Conservation (phyloP, 495 filamentous ascomycete genomes). For the Penicillium parvum region DNA sequence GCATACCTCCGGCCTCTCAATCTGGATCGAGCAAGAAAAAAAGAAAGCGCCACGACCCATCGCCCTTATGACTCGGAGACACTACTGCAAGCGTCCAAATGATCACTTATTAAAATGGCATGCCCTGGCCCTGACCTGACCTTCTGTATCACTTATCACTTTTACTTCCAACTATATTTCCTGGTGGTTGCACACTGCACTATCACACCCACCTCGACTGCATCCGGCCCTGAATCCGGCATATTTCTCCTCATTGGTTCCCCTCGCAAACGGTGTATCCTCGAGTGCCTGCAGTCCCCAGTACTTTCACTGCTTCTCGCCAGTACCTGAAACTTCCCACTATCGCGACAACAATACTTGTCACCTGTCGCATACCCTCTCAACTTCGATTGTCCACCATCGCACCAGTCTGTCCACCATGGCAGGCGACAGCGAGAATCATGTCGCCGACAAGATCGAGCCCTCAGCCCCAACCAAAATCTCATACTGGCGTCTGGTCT, state of each 20-base stretch:
- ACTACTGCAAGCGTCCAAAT: background rate
- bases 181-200: background rate
- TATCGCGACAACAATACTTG: background rate
- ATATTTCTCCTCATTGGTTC: background rate
- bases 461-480: constrained; percentile 31
- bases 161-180: background rate
- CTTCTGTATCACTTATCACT: background rate
- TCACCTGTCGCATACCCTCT: background rate
- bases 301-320: background rate
- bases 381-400: background rate
- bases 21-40: background rate
- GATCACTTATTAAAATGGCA: constrained; percentile 1
- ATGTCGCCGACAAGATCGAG: constrained; percentile 29
- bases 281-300: background rate
- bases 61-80: background rate
- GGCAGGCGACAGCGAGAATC: constrained; percentile 23
- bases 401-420: constrained; percentile 20
- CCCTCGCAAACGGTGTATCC: constrained; percentile 14
- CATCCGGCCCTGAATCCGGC: constrained; percentile 1
- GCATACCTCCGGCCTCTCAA: background rate
- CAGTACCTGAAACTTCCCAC: background rate
- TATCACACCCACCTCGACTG: no score
- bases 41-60: constrained; percentile 7
- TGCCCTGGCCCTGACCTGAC: background rate
- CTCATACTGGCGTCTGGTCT: constrained; percentile 41